Conservation (phyloP, 1,284 basidiomycete genomes). For the Puccinia brachypodii region DNA sequence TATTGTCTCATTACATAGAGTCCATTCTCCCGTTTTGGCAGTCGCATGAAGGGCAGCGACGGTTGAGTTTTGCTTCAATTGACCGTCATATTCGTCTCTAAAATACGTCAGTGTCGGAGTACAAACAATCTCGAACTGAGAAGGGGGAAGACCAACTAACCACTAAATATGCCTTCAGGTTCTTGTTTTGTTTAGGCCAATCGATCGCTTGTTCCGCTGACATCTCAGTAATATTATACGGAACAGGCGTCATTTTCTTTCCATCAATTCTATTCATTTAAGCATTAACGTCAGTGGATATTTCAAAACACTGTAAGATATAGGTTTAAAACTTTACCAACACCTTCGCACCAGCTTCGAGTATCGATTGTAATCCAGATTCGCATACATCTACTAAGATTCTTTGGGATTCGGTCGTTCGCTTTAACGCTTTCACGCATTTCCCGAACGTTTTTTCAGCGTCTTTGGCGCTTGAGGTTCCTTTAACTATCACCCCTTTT, state of each 20-base stretch:
- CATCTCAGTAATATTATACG: conserved; percentile 37
- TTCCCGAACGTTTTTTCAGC: conserved; percentile 16
- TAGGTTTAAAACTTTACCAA: background rate
- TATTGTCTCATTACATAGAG: conserved; percentile 76
- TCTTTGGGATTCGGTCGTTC: background rate
- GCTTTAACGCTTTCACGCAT: background rate
- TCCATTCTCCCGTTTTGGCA: conserved; percentile 76
- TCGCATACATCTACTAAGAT: conserved; percentile 8
- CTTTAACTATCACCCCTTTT: conserved; percentile 27
- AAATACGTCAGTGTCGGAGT: background rate
- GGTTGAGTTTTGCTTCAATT: conserved; percentile 66
- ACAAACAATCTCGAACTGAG: background rate
- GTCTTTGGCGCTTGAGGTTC: conserved; percentile 5
- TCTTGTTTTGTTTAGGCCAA: conserved; percentile 86
- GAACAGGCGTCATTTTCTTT: conserved; percentile 13
- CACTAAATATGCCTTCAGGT: conserved; percentile 74
- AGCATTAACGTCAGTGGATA: background rate
- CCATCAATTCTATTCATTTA: conserved; percentile 9
- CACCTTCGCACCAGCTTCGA: conserved; percentile 14
- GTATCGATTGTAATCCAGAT: conserved; percentile 15
- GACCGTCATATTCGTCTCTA: too few species aligned
- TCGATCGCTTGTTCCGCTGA: conserved; percentile 59
- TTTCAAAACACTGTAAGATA: background rate
- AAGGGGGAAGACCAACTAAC: conserved; percentile 55
- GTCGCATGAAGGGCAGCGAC: conserved; percentile 76